Percentiles rank a stretch among this genome's conserved stretches.
Conservation (phyloP, 805 yeast species). For the Teunomyces stri region DNA sequence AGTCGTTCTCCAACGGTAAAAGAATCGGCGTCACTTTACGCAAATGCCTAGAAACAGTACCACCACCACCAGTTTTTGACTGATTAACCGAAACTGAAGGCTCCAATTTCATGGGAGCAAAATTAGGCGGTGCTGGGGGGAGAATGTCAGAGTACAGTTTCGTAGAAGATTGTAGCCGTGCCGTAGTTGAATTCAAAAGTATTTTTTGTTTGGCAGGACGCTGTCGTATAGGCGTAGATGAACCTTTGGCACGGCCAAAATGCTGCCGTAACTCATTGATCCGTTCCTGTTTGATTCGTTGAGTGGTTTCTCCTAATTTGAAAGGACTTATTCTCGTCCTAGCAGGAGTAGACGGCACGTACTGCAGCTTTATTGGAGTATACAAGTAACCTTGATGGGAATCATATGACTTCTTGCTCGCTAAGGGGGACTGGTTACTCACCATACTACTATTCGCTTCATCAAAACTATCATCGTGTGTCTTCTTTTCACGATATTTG, state of each 20-base stretch:
- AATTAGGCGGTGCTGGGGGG: constrained; percentile 25
- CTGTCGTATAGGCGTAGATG: constrained; percentile 13
- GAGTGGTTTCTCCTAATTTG: constrained; percentile 38
- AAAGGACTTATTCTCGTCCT: constrained; percentile 31
- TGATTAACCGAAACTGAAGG: background rate
- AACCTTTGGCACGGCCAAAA: constrained; percentile 24
- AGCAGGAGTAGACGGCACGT: constrained; percentile 21
- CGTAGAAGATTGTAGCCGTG: constrained; percentile 6
- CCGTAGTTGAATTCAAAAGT: background rate
- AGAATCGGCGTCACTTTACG: constrained; percentile 36
- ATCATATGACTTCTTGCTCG: constrained; percentile 13
- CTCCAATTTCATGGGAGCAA: constrained; percentile 8
- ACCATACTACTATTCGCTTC: constrained; percentile 20
- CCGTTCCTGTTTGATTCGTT: constrained; percentile 30
- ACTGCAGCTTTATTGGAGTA: constrained; percentile 34
- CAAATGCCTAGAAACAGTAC: constrained; percentile 18
- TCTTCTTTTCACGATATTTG: constrained; percentile 18
- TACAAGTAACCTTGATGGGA: constrained; percentile 22
- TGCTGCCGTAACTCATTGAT: constrained; percentile 34
- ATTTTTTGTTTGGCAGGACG: background rate
- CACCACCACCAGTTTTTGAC: constrained; percentile 23
- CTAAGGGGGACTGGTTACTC: constrained; percentile 33
- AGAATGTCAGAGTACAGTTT: constrained; percentile 4
- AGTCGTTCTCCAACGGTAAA: constrained; percentile 30
- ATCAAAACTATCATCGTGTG: constrained; percentile 8